Conservation (phyloP, 805 yeast species). For the Debaryomyces prosopidis region DNA sequence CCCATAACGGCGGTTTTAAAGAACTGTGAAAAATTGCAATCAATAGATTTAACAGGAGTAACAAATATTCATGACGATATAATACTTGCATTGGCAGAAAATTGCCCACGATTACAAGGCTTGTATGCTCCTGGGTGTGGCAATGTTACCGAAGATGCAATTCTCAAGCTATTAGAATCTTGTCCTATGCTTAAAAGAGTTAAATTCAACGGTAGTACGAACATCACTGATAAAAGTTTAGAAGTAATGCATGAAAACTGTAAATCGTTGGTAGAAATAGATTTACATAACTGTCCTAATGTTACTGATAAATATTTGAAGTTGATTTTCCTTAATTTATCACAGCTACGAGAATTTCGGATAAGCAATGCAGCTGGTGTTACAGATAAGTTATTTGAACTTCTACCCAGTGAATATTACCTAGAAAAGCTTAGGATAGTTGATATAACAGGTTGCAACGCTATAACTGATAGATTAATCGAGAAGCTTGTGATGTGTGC, state of each 20-base stretch:
- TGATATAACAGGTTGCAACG: conserved; percentile 81
- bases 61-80: conserved; percentile 64
- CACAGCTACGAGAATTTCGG: conserved; percentile 82
- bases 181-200: conserved; percentile 82
- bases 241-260: conserved; percentile 66
- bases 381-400: conserved; percentile 63
- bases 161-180: conserved; percentile 53
- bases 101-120: conserved; percentile 82
- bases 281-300: conserved; percentile 77
- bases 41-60: conserved; percentile 85
- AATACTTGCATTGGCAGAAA: conserved; percentile 61
- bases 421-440: conserved; percentile 74
- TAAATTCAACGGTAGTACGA: conserved; percentile 70
- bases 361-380: conserved; percentile 71
- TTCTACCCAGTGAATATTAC: conserved; percentile 46
- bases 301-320: conserved; percentile 66
- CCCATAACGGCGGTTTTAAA: conserved; percentile 63
- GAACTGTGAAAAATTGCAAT: conserved; percentile 71
- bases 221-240: conserved; percentile 65
- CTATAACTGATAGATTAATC: conserved; percentile 77
- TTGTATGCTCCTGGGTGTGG: conserved; percentile 85
- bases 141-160: conserved; percentile 64
- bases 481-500: conserved; percentile 72
- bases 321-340: conserved; percentile 56
- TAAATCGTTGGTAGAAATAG: conserved; percentile 83